Percentiles rank a stretch among this genome's conserved stretches.
These are phyloP conservation scores for Colletotrichum incanum DNA, from an alignment of 2,329 filamentous ascomycete species.

Conservation along the genomic window DNA sequence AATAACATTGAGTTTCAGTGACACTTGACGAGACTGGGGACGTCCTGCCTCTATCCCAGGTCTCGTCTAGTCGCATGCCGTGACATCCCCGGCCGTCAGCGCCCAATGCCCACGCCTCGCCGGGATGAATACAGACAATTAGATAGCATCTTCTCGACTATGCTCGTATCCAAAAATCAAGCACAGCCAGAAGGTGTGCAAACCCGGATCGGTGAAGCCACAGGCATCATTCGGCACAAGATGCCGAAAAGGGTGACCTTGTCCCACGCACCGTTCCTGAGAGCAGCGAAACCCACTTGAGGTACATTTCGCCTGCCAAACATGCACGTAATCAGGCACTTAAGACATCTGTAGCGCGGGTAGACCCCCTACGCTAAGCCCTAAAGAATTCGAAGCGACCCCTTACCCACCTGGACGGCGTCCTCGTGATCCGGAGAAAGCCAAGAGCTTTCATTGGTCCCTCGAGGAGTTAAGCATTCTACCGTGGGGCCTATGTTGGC, in stretches of 20 bases:
- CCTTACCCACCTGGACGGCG: constrained; percentile 24
- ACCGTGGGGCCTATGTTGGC: constrained; percentile 15
- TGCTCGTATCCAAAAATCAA: not conserved
- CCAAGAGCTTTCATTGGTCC: constrained; percentile 13
- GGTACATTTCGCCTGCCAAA: constrained; percentile 9
- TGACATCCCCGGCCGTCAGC: not conserved
- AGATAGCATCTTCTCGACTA: not conserved
- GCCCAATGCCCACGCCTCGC: no score
- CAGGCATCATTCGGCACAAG: constrained; percentile 1
- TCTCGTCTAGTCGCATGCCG: not conserved
- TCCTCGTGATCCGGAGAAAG: constrained; percentile 14
- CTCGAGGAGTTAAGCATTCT: constrained; percentile 24
- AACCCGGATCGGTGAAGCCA: not conserved
- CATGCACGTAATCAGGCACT: not conserved
- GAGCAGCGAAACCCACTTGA: not conserved
- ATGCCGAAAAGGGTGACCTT: constrained; percentile 14
- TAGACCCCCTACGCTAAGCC: constrained; percentile 30
- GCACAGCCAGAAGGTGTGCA: not conserved
- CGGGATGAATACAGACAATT: not conserved
- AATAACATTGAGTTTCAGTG: not conserved
- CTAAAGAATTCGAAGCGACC: constrained; percentile 12
- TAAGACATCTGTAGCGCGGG: not conserved
- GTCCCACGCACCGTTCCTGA: not conserved
- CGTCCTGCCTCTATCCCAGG: not conserved
- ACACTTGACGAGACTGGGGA: not conserved